A percentile compares a stretch with the other conserved stretches of the same genome.
phyloP scores from a whole-genome alignment of 2,329 filamentous ascomycete genomes.

The Penicillium sp. region DNA sequence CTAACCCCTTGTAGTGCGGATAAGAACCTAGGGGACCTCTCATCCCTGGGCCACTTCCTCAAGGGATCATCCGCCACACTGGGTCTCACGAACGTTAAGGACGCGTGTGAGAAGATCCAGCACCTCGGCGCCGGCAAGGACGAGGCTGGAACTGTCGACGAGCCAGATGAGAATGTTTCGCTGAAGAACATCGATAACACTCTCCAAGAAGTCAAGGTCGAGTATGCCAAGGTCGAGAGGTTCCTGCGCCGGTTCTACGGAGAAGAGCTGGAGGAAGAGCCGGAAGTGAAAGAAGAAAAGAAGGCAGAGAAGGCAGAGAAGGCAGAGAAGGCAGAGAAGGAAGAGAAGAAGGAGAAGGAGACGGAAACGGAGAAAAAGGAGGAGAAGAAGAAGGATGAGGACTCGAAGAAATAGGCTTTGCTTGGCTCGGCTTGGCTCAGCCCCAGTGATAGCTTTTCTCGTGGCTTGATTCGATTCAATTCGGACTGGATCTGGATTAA shows the following conservation, averaged over 20 bases:
- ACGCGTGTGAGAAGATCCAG: conserved; percentile 95
- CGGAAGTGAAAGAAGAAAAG: conserved; percentile 12
- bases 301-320: conserved; percentile 17
- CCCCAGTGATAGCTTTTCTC: conserved; percentile 4
- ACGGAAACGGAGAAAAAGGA: conserved; percentile 14
- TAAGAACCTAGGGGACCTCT: conserved; percentile 74
- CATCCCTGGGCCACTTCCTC: conserved; percentile 87
- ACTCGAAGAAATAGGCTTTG: conserved; percentile 14
- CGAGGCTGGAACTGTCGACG: conserved; percentile 69
- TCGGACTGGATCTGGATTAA: background rate
- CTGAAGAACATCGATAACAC: conserved; percentile 72
- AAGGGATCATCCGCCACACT: conserved; percentile 97
- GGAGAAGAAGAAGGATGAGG: conserved; percentile 16
- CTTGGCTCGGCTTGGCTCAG: background rate
- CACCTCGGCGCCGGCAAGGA: conserved; percentile 85
- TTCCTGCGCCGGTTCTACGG: conserved; percentile 73
- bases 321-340: conserved; percentile 9
- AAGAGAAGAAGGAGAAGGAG: conserved; percentile 10
- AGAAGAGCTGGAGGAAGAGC: conserved; percentile 38
- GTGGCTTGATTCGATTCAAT: conserved; percentile 1
- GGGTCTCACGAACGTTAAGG: conserved; percentile 86
- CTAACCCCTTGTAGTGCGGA: conserved; percentile 56
- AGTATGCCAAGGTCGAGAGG: conserved; percentile 74
- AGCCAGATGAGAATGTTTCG: conserved; percentile 69
- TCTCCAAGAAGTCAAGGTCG: conserved; percentile 71